Conservation (phyloP, 306 rosid species). For the Quercus alba region DNA sequence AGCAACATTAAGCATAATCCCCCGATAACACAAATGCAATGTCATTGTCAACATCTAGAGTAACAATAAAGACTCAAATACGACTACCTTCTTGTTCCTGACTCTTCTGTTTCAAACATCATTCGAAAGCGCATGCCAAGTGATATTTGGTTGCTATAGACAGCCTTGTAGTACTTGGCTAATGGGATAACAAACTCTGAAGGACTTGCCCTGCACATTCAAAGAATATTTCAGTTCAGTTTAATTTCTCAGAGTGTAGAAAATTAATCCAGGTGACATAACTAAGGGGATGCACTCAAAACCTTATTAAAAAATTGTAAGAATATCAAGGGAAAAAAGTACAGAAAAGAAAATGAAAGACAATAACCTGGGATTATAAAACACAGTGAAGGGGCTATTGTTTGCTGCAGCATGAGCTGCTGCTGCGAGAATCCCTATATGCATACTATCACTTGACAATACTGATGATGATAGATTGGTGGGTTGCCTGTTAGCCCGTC, state of each 20-base stretch:
- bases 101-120: slow-evolving; percentile 98
- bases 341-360: slow-evolving; percentile 1
- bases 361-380: slow-evolving; percentile 85
- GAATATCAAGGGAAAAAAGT: neutral
- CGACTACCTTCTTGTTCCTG: slow-evolving; percentile 92
- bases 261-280: slow-evolving; percentile 6
- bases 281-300: neutral
- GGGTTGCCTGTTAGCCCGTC: slow-evolving; percentile 93
- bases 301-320: slow-evolving; percentile 1
- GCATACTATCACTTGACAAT: slow-evolving; percentile 94
- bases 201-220: slow-evolving; percentile 85
- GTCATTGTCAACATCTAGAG: neutral
- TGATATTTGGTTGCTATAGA: slow-evolving; percentile 81
- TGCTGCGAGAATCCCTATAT: slow-evolving; percentile 94
- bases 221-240: slow-evolving; percentile 12
- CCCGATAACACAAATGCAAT: neutral
- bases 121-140: slow-evolving; percentile 96
- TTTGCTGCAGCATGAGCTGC: slow-evolving; percentile 98
- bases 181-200: slow-evolving; percentile 97
- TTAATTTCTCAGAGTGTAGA: neutral
- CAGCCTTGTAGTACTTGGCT: slow-evolving; percentile 96
- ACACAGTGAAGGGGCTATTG: slow-evolving; percentile 80
- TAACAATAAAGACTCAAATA: slow-evolving; percentile 11
- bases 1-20: neutral
- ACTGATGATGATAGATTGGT: slow-evolving; percentile 82